Percentiles rank a stretch among this genome's conserved stretches.
These are phyloP conservation scores for Misopates orontium DNA, from an alignment of 257 asterid genomes.

Conservation along the genomic window DNA sequence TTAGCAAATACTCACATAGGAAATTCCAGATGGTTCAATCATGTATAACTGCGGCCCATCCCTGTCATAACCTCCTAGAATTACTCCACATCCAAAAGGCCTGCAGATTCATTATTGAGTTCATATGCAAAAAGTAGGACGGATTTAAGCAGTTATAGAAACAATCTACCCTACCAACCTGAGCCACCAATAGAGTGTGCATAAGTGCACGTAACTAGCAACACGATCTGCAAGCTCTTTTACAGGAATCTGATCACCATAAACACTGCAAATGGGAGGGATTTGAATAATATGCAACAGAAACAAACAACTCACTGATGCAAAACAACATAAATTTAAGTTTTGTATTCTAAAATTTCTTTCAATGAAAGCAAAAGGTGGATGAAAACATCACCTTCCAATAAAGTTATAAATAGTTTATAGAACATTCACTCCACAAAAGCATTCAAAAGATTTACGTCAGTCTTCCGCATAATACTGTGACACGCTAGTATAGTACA, in stretches of 20 bases:
- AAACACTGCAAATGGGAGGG: constrained; percentile 49
- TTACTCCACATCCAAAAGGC: constrained; percentile 94
- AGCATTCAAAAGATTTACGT: background rate
- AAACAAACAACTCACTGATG: constrained; percentile 1
- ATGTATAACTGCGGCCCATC: constrained; percentile 91
- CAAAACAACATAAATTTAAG: background rate
- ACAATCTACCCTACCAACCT: constrained; percentile 46
- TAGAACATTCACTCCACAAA: background rate
- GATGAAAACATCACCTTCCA: too few relatives aligned
- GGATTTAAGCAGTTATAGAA: constrained; percentile 1
- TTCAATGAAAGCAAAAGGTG: background rate
- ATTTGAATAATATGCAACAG: background rate
- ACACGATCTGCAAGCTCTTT: constrained; percentile 91
- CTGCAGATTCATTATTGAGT: constrained; percentile 39
- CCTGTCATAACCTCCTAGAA: constrained; percentile 92
- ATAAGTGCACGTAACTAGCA: constrained; percentile 92
- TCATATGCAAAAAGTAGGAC: constrained; percentile 22
- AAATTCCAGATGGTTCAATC: constrained; percentile 90
- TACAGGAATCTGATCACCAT: constrained; percentile 85
- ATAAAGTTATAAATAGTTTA: too few relatives aligned
- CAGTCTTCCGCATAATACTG: background rate
- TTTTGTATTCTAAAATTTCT: background rate
- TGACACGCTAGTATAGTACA: background rate
- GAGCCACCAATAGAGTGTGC: constrained; percentile 99
- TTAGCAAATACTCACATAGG: constrained; percentile 56